Evolutionary conservation across 768 basidiomycete species (phyloP).

Genomic region (Leucocoprinus sp.): DNA sequence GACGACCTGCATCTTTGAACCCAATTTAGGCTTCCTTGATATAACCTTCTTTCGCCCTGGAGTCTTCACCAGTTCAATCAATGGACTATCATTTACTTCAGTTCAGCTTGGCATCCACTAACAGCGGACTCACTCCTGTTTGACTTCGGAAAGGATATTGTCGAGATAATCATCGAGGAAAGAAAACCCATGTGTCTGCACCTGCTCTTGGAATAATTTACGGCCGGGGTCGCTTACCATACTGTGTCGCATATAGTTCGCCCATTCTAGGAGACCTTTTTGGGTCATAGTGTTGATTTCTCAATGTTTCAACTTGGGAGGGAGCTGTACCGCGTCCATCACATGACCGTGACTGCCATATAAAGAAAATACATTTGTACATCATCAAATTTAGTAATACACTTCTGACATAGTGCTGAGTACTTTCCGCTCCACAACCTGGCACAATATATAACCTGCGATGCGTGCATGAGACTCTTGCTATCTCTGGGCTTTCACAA

Average conservation of each 20-base stretch:
- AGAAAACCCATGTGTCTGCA: constrained; percentile 67
- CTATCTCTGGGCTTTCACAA: not conserved
- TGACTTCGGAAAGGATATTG: constrained; percentile 57
- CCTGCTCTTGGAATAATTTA: constrained; percentile 61
- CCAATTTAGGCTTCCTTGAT: constrained; percentile 39
- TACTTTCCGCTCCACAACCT: not conserved
- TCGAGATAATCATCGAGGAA: constrained; percentile 77
- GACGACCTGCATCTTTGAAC: constrained; percentile 36
- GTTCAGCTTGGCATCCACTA: constrained; percentile 1
- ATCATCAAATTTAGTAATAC: not conserved
- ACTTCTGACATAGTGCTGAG: not conserved
- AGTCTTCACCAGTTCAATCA: constrained; percentile 79
- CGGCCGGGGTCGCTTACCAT: constrained; percentile 71
- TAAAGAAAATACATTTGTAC: not conserved
- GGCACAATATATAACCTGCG: not conserved
- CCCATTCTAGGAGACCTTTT: constrained; percentile 61
- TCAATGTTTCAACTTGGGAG: no score
- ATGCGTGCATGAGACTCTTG: not conserved
- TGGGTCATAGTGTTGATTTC: constrained; percentile 38
- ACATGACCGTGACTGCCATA: constrained; percentile 17
- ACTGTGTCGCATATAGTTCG: constrained; percentile 51
- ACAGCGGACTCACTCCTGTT: constrained; percentile 48
- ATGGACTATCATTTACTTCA: constrained; percentile 34
- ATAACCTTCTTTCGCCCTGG: constrained; percentile 64
- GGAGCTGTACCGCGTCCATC: constrained; percentile 17